phyloP scores from a whole-genome alignment of 306 rosid genomes.

The Potentilla sterilis region DNA sequence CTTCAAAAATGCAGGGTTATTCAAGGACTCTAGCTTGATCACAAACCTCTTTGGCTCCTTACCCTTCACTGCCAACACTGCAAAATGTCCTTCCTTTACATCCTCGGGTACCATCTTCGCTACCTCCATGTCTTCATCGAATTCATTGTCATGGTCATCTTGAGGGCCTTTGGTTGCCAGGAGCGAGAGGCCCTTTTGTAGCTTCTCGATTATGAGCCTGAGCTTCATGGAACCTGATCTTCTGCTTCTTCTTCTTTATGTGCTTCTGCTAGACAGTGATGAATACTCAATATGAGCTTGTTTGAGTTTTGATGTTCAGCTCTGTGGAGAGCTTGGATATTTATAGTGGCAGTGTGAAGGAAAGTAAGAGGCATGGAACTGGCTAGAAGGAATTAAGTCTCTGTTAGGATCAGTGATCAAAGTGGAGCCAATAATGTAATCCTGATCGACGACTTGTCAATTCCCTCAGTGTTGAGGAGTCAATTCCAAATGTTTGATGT shows the following conservation, averaged over 20 bases:
- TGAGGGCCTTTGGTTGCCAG: slow-evolving; percentile 30
- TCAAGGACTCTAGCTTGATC: slow-evolving; percentile 46
- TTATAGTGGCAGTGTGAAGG: slow-evolving; percentile 1
- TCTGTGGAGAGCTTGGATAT: background rate
- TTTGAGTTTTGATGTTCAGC: background rate
- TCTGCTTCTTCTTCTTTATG: background rate
- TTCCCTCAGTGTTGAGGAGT: background rate
- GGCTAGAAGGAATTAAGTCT: background rate
- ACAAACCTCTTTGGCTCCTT: slow-evolving; percentile 51
- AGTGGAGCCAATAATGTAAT: slow-evolving; percentile 6
- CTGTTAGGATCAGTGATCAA: background rate
- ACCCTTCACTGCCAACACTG: slow-evolving; percentile 57
- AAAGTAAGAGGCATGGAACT: background rate
- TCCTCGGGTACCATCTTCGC: slow-evolving; percentile 36
- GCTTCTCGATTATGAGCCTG: slow-evolving; percentile 30
- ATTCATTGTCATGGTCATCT: slow-evolving; percentile 5
- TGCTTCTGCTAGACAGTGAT: slow-evolving; percentile 11
- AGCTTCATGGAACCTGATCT: slow-evolving; percentile 25
- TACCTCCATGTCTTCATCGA: slow-evolving; percentile 20
- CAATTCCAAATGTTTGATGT: background rate
- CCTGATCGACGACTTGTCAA: slow-evolving; percentile 1
- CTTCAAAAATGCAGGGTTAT: slow-evolving; percentile 52
- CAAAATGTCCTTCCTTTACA: slow-evolving; percentile 56
- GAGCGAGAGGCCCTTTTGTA: slow-evolving; percentile 43
- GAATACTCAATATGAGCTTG: background rate